These are phyloP conservation scores for Rhododendron vialii DNA, from an alignment of 148 eudicot species.

Conservation along the genomic window DNA sequence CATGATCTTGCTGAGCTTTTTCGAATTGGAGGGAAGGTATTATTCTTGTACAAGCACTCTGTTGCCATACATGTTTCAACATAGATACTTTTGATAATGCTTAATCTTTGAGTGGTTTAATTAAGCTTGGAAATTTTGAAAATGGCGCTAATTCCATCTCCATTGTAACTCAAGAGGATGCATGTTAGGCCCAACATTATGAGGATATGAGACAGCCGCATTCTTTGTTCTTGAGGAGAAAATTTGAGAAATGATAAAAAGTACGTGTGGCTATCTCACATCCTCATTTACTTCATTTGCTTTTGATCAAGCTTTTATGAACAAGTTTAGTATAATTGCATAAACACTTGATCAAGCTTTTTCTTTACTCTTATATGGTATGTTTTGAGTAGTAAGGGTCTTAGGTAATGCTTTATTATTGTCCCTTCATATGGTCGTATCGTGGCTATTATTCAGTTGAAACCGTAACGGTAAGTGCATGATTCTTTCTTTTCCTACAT, in stretches of 20 bases:
- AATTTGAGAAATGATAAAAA: not conserved
- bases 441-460: too few relatives aligned
- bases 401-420: too few relatives aligned
- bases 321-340: not conserved
- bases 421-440: too few relatives aligned
- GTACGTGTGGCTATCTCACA: not conserved
- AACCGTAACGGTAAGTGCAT: constrained; percentile 70
- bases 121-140: not conserved
- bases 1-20: constrained; percentile 97
- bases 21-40: constrained; percentile 92
- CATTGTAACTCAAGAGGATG: not conserved
- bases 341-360: not conserved
- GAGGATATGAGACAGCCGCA: not conserved
- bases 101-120: not conserved
- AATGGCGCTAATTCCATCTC: not conserved
- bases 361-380: too few relatives aligned
- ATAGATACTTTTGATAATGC: too few relatives aligned
- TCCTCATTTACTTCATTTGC: too few relatives aligned
- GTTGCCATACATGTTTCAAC: not conserved
- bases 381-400: too few relatives aligned
- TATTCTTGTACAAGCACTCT: not conserved
- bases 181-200: not conserved
- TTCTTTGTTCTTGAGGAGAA: not conserved
- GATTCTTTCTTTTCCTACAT: not conserved
- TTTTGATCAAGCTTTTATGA: too few relatives aligned